phyloP scores from a whole-genome alignment of 768 basidiomycete species.

The Leucocoprinus leucothites region DNA sequence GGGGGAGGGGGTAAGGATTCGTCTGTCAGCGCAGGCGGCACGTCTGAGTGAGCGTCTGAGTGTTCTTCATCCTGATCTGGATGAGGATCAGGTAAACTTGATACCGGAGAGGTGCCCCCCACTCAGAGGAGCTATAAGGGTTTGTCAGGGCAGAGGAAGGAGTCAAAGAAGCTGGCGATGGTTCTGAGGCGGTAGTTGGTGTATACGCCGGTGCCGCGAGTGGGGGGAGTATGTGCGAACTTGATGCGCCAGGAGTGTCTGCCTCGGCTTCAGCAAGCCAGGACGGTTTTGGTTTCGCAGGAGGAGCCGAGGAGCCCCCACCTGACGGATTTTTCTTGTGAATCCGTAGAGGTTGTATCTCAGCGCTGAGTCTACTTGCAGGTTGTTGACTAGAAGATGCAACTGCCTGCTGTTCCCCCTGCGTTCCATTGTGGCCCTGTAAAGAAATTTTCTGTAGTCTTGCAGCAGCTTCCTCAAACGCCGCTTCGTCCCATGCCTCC shows the following conservation, averaged over 20 bases:
- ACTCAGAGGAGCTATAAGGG: not conserved
- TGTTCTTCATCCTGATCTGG: not conserved
- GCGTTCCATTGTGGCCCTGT: not conserved
- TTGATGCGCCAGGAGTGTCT: not conserved
- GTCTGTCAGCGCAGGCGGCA: not conserved
- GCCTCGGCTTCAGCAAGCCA: slow-evolving; percentile 11
- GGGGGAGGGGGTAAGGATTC: not conserved
- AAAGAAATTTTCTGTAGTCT: not conserved
- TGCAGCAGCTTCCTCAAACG: slow-evolving; percentile 19
- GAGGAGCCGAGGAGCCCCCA: slow-evolving; percentile 1
- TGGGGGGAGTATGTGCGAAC: not conserved
- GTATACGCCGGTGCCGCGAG: not conserved
- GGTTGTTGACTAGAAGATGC: not conserved
- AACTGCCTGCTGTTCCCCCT: not conserved
- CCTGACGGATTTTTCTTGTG: slow-evolving; percentile 22
- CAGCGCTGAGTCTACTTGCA: not conserved
- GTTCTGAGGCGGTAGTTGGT: not conserved
- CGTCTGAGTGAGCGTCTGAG: not conserved
- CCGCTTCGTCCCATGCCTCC: slow-evolving; percentile 43
- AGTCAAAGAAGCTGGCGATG: not conserved
- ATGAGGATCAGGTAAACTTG: not conserved
- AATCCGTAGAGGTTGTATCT: slow-evolving; percentile 20
- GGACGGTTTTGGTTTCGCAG: slow-evolving; percentile 9
- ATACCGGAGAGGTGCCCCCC: not conserved
- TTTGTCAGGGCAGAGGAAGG: not conserved